Conservation (phyloP, 2,329 filamentous ascomycete genomes). For the Aphanoascus verrucosus region DNA sequence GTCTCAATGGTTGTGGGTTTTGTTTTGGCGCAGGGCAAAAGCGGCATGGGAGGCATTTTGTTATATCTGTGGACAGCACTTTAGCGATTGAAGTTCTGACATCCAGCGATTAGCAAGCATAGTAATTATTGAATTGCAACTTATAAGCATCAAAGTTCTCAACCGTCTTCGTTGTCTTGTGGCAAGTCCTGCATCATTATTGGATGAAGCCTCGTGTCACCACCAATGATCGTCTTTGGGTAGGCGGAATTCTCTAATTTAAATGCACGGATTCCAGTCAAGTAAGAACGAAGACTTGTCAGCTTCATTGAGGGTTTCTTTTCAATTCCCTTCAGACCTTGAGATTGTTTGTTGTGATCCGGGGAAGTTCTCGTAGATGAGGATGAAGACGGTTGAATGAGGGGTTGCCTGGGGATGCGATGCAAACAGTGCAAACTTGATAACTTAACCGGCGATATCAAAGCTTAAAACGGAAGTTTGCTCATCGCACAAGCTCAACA, state of each 20-base stretch:
- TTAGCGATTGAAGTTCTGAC: conserved; percentile 1
- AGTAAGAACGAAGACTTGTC: no score
- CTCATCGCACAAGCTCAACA: neutral
- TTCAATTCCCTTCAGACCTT: no score
- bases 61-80: neutral
- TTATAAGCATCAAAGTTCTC: neutral
- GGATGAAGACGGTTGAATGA: neutral
- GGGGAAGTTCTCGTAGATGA: neutral
- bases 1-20: neutral
- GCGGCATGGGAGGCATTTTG: conserved; percentile 1
- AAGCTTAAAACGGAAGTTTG: neutral
- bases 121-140: neutral
- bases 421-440: conserved; percentile 7
- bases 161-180: neutral
- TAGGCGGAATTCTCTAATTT: no score
- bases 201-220: no score
- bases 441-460: neutral
- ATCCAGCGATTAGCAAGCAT: no score
- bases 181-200: no score
- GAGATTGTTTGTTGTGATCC: no score
- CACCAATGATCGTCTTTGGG: no score
- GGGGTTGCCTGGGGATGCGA: no score
- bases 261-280: no score
- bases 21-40: neutral
- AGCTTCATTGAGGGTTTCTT: no score